Base-by-base conservation (phyloP, 208 protist genomes). In the Crithidia expoeki region DNA sequence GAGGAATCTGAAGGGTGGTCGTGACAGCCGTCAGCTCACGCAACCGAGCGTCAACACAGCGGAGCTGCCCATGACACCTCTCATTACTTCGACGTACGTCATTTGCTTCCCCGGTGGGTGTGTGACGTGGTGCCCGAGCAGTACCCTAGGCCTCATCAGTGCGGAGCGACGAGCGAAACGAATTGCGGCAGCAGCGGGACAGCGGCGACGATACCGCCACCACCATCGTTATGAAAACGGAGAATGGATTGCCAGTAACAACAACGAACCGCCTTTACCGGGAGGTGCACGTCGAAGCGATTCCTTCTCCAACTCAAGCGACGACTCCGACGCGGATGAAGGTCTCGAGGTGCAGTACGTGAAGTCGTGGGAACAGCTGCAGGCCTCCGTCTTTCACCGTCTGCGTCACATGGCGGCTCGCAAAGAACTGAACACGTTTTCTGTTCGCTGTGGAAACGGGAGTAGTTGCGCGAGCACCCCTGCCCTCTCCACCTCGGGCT, bases 71-170 rank as follows among this genome's bases (percentile, higher is more conserved):
- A 11, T 32, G 27, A 50, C 59, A 23, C 68, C 69, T 12, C 47
- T 64, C 19, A 62, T 69, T 30, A 44, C 67, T 12, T 74, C 58
- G 21, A 74, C 66, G 21, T 76, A 85, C 57, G 63, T 85, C 47
- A 42, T 85, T 25, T 75, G 65, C 72, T 76, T 81, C 25, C 67
- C 75, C 5, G 49, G 64, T 5, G 60, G 68, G 34, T 85, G 80
- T 27, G 64, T 85, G 30, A 85, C 80, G 34, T 85, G 80, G 80
- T 85, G 80, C 60, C 80, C 76, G 19, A 27, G 38, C 19, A 82
- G 75, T 51, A 78, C 71, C 28, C 44, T 71, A 33, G 57, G 60
- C 36, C 49, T 66, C 57, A 33, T 65, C 44, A 70, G 68, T 27
- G 23, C 63, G 7, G 28, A 49, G 33, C 57, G 58, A 0, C 33